Evolutionary conservation across 2,329 filamentous ascomycete species (phyloP).

Genomic region (Penicillium sp.): DNA sequence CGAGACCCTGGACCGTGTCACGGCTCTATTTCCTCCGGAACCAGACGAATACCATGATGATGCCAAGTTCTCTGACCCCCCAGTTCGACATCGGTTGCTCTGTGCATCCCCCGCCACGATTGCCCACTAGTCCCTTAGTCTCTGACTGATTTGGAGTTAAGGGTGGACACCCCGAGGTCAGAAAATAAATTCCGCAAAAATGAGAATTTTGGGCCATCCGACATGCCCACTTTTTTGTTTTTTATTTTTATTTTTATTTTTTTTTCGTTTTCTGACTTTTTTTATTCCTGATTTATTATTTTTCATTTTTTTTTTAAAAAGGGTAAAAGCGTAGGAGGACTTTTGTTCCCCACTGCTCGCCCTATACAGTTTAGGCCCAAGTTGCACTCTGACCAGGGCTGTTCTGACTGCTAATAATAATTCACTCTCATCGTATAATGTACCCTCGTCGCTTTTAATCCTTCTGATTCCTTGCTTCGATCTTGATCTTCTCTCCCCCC

Average conservation of each 20-base stretch:
- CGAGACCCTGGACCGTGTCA: slow-evolving; percentile 22
- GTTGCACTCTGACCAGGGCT: slow-evolving; percentile 26
- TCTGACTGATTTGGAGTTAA: slow-evolving; percentile 11
- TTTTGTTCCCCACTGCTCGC: slow-evolving; percentile 25
- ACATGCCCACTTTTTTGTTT: slow-evolving; percentile 6
- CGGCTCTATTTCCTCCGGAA: slow-evolving; percentile 7
- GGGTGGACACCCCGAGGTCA: slow-evolving; percentile 8
- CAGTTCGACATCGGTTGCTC: slow-evolving; percentile 20
- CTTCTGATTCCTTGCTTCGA: slow-evolving; percentile 31
- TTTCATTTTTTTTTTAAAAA: slow-evolving; percentile 7
- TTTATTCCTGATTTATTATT: neutral
- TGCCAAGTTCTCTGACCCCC: slow-evolving; percentile 15
- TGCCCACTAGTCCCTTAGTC: slow-evolving; percentile 29
- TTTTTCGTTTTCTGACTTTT: neutral
- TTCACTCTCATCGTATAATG: slow-evolving; percentile 20
- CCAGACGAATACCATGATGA: slow-evolving; percentile 5
- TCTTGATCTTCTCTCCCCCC: slow-evolving; percentile 23
- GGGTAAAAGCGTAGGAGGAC: slow-evolving; percentile 14
- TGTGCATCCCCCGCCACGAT: slow-evolving; percentile 33
- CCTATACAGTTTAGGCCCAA: slow-evolving; percentile 27
- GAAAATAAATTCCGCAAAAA: slow-evolving; percentile 10
- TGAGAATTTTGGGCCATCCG: slow-evolving; percentile 1
- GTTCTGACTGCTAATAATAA: slow-evolving; percentile 32
- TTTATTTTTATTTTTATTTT: slow-evolving; percentile 6
- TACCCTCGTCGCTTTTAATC: slow-evolving; percentile 30